These are phyloP conservation scores for Colletotrichum tamarilloi DNA, from an alignment of 2,329 filamentous ascomycete species.

Conservation along the genomic window DNA sequence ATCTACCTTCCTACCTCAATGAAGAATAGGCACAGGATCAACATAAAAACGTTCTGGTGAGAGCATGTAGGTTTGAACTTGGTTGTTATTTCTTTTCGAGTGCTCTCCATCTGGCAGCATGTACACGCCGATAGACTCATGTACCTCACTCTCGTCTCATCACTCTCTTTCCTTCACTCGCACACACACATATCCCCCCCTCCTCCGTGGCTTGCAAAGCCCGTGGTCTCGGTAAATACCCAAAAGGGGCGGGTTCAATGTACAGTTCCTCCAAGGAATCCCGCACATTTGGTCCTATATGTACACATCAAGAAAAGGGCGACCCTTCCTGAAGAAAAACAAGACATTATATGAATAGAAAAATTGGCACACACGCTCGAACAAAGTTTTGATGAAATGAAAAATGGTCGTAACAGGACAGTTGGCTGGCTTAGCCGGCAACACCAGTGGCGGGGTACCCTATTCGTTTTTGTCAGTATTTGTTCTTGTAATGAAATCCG, in stretches of 20 bases:
- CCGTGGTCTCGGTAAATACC: not conserved
- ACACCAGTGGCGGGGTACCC: conserved; percentile 30
- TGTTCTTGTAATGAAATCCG: rapidly evolving
- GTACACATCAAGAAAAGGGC: not conserved
- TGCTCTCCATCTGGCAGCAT: not conserved
- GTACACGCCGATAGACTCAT: not conserved
- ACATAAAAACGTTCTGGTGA: no score
- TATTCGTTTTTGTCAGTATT: not conserved
- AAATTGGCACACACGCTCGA: conserved; percentile 17
- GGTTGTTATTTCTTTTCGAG: not conserved
- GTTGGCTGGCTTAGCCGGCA: conserved; percentile 15
- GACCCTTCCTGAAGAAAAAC: not conserved
- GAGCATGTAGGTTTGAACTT: no score
- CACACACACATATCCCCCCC: no score
- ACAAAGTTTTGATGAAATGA: not conserved
- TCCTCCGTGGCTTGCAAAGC: not conserved
- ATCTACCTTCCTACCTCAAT: no score
- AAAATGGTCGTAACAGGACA: not conserved
- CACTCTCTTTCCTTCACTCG: not conserved
- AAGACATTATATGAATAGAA: conserved; percentile 29
- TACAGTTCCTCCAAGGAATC: not conserved
- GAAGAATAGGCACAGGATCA: no score
- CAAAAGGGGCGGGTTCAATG: not conserved
- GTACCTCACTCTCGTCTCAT: not conserved
- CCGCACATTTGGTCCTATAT: conserved; percentile 1